Percentiles rank a stretch among this genome's conserved stretches.
phyloP scores from a whole-genome alignment of 495 filamentous ascomycete species.

The Aspergillus coremiiformis region DNA sequence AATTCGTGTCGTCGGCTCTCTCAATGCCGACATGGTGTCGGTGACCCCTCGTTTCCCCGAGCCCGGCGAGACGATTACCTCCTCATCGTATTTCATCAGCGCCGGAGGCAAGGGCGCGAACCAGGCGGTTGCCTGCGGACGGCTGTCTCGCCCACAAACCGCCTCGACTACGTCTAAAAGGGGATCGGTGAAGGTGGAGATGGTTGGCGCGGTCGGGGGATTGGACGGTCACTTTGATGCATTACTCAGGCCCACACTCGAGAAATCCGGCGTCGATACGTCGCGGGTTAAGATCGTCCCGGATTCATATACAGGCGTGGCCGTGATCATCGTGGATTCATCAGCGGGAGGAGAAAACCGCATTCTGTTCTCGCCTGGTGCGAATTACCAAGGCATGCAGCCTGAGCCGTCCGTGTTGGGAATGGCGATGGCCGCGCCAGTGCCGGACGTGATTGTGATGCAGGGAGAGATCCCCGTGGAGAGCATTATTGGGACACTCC shows the following conservation, averaged over 20 bases:
- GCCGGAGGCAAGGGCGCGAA: constrained; percentile 94
- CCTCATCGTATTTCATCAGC: constrained; percentile 67
- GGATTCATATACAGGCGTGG: constrained; percentile 64
- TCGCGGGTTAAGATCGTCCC: constrained; percentile 41
- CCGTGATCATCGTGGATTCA: constrained; percentile 78
- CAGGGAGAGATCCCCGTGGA: constrained; percentile 79
- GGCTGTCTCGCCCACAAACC: constrained; percentile 48
- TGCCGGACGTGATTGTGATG: constrained; percentile 66
- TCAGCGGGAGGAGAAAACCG: constrained; percentile 73
- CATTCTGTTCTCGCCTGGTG: constrained; percentile 73
- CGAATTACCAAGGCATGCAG: constrained; percentile 56
- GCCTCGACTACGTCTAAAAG: constrained; percentile 13
- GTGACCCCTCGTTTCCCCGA: constrained; percentile 74
- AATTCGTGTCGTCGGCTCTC: constrained; percentile 80
- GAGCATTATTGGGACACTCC: constrained; percentile 61
- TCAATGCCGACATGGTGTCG: constrained; percentile 89
- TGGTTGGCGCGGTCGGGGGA: constrained; percentile 76
- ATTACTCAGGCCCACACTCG: constrained; percentile 39
- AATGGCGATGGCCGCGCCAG: constrained; percentile 25
- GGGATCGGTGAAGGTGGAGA: constrained; percentile 56
- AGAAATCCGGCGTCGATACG: constrained; percentile 55
- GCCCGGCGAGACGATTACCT: constrained; percentile 80
- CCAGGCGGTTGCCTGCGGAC: constrained; percentile 76
- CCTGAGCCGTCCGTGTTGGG: constrained; percentile 36
- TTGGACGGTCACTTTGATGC: constrained; percentile 41